Evolutionary conservation across 2,329 filamentous ascomycete species (phyloP).

Genomic region (Penicillium sp.): DNA sequence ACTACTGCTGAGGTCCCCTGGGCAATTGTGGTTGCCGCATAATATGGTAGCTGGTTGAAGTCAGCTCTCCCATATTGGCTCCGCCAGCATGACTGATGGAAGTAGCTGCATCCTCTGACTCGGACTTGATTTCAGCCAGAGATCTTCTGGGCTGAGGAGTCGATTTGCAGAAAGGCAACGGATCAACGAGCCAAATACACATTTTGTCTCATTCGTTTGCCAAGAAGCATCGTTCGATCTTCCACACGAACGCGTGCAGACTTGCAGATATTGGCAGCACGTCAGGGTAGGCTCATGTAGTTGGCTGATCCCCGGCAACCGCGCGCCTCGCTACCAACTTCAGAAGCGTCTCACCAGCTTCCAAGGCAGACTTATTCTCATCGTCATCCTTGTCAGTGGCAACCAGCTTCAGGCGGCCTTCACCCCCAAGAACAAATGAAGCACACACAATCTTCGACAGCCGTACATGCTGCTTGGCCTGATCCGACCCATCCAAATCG

Average conservation of each 20-base stretch:
- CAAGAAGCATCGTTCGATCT: background rate
- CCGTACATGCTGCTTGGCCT: conserved; percentile 30
- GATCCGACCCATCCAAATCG: conserved; percentile 27
- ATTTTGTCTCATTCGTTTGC: background rate
- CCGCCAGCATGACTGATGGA: background rate
- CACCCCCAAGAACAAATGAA: conserved; percentile 40
- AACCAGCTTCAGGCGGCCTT: conserved; percentile 43
- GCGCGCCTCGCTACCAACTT: conserved; percentile 33
- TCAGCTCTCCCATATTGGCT: no score
- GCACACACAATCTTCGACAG: conserved; percentile 41
- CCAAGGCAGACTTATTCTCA: conserved; percentile 20
- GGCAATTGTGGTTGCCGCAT: no score
- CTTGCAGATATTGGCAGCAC: background rate
- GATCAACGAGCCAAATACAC: background rate
- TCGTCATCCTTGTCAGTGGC: conserved; percentile 20
- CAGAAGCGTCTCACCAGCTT: conserved; percentile 36
- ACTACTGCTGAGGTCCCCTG: no score
- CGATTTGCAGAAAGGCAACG: background rate
- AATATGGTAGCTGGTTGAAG: no score
- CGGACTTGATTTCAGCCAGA: background rate
- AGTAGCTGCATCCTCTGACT: background rate
- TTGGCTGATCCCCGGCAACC: conserved; percentile 18
- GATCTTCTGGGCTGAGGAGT: background rate
- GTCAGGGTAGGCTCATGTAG: conserved; percentile 13
- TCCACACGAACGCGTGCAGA: background rate